These are phyloP conservation scores for Ustilago vetiveriae DNA, from an alignment of 1,284 basidiomycete genomes.

Conservation along the genomic window DNA sequence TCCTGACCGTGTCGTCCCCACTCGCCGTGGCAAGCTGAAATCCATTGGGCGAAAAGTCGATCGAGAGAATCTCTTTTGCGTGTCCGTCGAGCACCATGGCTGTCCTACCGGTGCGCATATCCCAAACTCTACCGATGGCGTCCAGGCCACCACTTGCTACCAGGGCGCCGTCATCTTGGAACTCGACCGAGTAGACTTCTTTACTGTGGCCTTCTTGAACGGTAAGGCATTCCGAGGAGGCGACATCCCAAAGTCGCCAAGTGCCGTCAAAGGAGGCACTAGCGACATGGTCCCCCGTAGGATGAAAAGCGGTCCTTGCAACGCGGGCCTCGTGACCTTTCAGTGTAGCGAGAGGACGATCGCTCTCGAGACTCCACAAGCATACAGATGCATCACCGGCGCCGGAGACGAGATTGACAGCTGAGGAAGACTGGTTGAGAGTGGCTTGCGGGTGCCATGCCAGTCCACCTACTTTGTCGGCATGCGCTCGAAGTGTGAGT, in stretches of 20 bases:
- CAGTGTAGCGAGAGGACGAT: constrained; percentile 81
- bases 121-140: constrained; percentile 96
- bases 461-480: constrained; percentile 89
- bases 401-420: constrained; percentile 88
- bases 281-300: constrained; percentile 88
- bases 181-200: constrained; percentile 93
- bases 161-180: constrained; percentile 93
- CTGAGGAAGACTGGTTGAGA: constrained; percentile 75
- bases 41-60: constrained; percentile 94
- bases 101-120: constrained; percentile 89
- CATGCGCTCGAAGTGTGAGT: constrained; percentile 74
- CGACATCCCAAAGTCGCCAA: constrained; percentile 97
- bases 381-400: constrained; percentile 86
- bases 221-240: constrained; percentile 80
- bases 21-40: constrained; percentile 97
- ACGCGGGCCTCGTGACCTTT: constrained; percentile 90
- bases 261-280: constrained; percentile 97
- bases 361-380: constrained; percentile 81
- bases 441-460: constrained; percentile 98
- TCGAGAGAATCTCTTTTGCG: constrained; percentile 88
- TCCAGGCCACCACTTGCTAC: constrained; percentile 94
- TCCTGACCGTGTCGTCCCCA: constrained; percentile 94
- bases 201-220: constrained; percentile 97
- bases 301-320: constrained; percentile 93
- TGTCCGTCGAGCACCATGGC: constrained; percentile 99